Percentiles rank a stretch among this genome's conserved stretches.
Conservation (phyloP, 2,329 filamentous ascomycete species). For the Podosphaera xanthii region DNA sequence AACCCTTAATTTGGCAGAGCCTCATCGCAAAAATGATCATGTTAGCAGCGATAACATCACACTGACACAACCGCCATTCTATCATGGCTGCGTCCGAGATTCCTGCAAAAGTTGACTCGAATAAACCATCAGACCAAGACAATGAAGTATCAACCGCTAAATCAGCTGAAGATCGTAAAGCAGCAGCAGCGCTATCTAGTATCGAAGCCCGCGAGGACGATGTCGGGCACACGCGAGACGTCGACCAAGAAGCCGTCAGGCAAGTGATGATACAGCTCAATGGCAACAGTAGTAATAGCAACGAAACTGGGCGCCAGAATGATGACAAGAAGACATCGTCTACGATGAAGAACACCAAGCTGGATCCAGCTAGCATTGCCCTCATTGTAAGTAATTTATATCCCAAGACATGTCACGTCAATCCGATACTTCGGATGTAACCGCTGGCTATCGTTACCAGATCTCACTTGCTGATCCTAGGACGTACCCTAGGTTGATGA, state of each 20-base stretch:
- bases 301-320: slow-evolving; percentile 26
- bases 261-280: slow-evolving; percentile 47
- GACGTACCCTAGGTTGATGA: slow-evolving; percentile 34
- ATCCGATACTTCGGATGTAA: background rate
- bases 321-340: slow-evolving; percentile 18
- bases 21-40: too few relatives aligned
- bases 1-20: too few relatives aligned
- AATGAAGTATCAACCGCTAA: slow-evolving; percentile 21
- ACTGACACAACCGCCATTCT: too few relatives aligned
- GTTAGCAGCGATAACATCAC: too few relatives aligned
- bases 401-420: background rate
- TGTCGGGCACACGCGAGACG: slow-evolving; percentile 23
- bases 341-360: slow-evolving; percentile 34
- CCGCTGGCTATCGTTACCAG: background rate
- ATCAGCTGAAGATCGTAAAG: slow-evolving; percentile 56
- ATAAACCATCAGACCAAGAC: background rate
- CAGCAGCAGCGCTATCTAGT: slow-evolving; percentile 47
- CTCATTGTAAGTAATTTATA: slow-evolving; percentile 32
- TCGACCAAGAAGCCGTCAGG: slow-evolving; percentile 45
- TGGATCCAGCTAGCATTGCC: slow-evolving; percentile 47
- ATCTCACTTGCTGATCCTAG: slow-evolving; percentile 5
- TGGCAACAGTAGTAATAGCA: slow-evolving; percentile 17
- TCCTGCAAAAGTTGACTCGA: background rate
- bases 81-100: too few relatives aligned
- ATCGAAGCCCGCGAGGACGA: slow-evolving; percentile 34